Evolutionary conservation across 495 filamentous ascomycete species (phyloP), one percentile per base, ranked within the genome.

Genomic region (Aspergillus egyptiacus): DNA sequence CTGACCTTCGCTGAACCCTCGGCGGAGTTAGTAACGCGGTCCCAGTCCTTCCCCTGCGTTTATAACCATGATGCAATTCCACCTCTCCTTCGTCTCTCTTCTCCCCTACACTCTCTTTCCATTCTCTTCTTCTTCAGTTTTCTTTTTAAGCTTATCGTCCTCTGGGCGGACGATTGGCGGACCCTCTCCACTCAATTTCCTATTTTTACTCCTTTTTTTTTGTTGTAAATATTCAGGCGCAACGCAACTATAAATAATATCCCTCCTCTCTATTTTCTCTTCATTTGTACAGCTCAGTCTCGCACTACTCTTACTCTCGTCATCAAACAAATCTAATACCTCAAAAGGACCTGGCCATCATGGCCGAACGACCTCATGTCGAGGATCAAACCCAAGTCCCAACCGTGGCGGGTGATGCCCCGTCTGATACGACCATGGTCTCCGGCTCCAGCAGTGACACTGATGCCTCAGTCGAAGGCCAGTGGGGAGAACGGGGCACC

Each of bases 401-500:
- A 11, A 46, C 43, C 0, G 43, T 36, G 6, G 22, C 3, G 19
- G 37, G 37, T 8, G 45, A 53, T 31, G 42, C 13, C 35, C 39
- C 51, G n/a, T 50, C 51, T 13, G 56, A 55, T 10, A 36, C 30
- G 23, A 52, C 56, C 1, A 38, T 55, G 34, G 35, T 42, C 14
- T 54, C 57, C 33, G 47, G 36, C 24, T 50, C 54, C 5, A 51
- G 50, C 22, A 60, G 54, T 24, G 48, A 40, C n/a, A 57, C 51
- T 25, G 57, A 60, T 37, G 27, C 37, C 15, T 60, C 57, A 19
- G 13, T 51, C 9, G 74, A 80, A 22, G 84, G 84, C 34, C 83
- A 80, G 15, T 93, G 87, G 87, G 87, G 87, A 19, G 87, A 93
- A 60, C 69, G 79, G 19, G 79, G 86, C 58, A 83, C 85, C 11